Evolutionary conservation across 1,139 yeast genomes (phyloP).

Genomic region (Yamadazyma aaseri): DNA sequence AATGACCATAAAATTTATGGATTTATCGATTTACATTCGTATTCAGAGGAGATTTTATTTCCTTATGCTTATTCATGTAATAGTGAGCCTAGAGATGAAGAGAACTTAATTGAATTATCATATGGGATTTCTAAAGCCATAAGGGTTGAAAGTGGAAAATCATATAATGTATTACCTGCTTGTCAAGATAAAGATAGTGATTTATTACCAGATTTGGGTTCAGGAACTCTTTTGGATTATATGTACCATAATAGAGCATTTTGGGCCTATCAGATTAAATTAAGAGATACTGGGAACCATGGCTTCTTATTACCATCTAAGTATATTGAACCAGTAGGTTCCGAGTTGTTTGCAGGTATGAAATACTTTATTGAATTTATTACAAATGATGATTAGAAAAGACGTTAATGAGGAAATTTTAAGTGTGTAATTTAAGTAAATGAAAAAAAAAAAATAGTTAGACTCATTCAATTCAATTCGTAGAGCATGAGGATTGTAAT

Average conservation of each 20-base stretch:
- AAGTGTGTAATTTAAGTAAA: no score
- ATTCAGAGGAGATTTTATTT: slow-evolving; percentile 77
- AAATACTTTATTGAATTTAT: slow-evolving; percentile 70
- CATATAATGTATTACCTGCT: slow-evolving; percentile 70
- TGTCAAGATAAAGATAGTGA: slow-evolving; percentile 77
- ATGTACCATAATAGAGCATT: slow-evolving; percentile 80
- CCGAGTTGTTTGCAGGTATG: slow-evolving; percentile 67
- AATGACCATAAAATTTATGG: slow-evolving; percentile 65
- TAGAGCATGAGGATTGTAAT: slow-evolving; percentile 86
- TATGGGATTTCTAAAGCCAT: slow-evolving; percentile 78
- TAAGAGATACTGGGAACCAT: slow-evolving; percentile 80
- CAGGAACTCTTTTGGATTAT: slow-evolving; percentile 80
- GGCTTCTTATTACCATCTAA: slow-evolving; percentile 78
- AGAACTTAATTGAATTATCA: slow-evolving; percentile 75
- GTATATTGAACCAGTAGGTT: slow-evolving; percentile 73
- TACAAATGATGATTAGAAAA: slow-evolving; percentile 35
- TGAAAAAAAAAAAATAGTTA: no score
- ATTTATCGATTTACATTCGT: slow-evolving; percentile 79
- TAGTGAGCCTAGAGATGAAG: slow-evolving; percentile 73
- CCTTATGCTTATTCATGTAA: slow-evolving; percentile 83
- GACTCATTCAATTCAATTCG: neutral
- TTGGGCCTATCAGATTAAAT: slow-evolving; percentile 82
- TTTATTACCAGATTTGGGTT: slow-evolving; percentile 68
- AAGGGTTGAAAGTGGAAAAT: slow-evolving; percentile 58
- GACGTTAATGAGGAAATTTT: no score